These are phyloP conservation scores for Avicennia marina DNA, from an alignment of 257 asterid species.

Conservation along the genomic window DNA sequence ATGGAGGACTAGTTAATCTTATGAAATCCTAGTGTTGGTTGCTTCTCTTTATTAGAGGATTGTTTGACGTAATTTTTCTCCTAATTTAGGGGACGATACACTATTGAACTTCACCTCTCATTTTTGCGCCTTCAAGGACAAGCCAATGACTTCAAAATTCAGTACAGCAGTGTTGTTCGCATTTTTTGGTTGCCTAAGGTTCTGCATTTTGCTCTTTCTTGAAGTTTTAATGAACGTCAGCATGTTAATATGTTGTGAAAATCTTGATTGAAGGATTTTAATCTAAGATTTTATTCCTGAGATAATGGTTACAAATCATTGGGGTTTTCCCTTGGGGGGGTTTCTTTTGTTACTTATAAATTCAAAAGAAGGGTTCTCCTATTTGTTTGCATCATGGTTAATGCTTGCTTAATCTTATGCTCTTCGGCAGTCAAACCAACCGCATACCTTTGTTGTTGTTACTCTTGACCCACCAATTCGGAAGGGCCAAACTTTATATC, in stretches of 20 bases:
- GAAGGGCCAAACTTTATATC: constrained; percentile 96
- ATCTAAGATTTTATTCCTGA: no score
- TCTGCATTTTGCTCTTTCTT: constrained; percentile 8
- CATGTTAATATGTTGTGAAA: no score
- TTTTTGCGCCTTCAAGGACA: constrained; percentile 97
- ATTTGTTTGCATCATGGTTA: constrained; percentile 4
- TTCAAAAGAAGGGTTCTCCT: no score
- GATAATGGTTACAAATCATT: no score
- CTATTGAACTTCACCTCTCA: constrained; percentile 86
- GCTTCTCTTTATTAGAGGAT: no score
- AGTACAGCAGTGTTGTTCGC: constrained; percentile 94
- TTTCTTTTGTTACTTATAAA: no score
- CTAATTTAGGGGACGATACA: constrained; percentile 81
- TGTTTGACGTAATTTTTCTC: background rate
- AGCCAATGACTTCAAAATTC: constrained; percentile 96
- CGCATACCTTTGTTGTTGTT: constrained; percentile 85
- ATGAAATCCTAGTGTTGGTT: no score
- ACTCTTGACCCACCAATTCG: constrained; percentile 98
- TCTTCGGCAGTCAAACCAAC: constrained; percentile 76
- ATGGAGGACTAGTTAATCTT: no score
- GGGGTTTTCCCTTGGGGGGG: no score
- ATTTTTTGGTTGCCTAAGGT: constrained; percentile 96
- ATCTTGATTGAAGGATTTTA: no score
- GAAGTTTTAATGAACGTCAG: constrained; percentile 4
- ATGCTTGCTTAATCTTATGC: constrained; percentile 17